Evolutionary conservation across 2,329 filamentous ascomycete species (phyloP).

Genomic region (Sphaerulina populicola): DNA sequence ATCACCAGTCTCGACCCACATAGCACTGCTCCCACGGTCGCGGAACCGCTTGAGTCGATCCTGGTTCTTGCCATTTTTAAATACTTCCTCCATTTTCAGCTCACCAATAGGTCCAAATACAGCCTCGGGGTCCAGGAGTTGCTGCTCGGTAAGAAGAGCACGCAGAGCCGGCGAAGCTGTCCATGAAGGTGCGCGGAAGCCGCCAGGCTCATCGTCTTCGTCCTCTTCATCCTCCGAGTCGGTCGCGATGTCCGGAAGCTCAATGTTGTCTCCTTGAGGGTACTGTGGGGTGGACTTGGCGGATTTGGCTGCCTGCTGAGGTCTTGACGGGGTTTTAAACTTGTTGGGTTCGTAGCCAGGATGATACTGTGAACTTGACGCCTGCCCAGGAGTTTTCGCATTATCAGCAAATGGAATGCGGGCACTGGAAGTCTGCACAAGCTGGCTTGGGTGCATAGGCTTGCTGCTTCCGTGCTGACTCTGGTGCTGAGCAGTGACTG

Average conservation of each 20-base stretch:
- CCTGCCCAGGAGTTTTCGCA: slow-evolving; percentile 41
- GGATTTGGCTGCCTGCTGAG: slow-evolving; percentile 46
- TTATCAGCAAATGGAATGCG: slow-evolving; percentile 80
- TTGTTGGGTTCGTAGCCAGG: slow-evolving; percentile 20
- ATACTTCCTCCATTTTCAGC: slow-evolving; percentile 93
- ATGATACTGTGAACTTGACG: slow-evolving; percentile 30
- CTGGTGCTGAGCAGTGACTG: slow-evolving; percentile 59
- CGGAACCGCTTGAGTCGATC: slow-evolving; percentile 81
- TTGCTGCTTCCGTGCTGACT: slow-evolving; percentile 46
- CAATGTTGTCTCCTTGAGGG: slow-evolving; percentile 80
- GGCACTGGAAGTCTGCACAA: slow-evolving; percentile 80
- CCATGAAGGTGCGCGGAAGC: slow-evolving; percentile 68
- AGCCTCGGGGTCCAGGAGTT: slow-evolving; percentile 70
- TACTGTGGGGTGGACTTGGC: slow-evolving; percentile 74
- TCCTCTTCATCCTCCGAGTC: slow-evolving; percentile 83
- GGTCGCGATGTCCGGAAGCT: slow-evolving; percentile 88
- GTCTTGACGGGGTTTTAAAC: slow-evolving; percentile 62
- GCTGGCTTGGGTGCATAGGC: slow-evolving; percentile 61
- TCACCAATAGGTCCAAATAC: slow-evolving; percentile 86
- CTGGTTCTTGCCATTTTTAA: slow-evolving; percentile 65
- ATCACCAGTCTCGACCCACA: slow-evolving; percentile 71
- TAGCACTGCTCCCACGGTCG: slow-evolving; percentile 83
- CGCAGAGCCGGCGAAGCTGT: slow-evolving; percentile 78
- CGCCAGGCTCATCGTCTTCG: slow-evolving; percentile 40
- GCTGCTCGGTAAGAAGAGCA: slow-evolving; percentile 67